Base-by-base conservation (phyloP, 1,284 basidiomycete genomes). In the Phlebopus sp. region DNA sequence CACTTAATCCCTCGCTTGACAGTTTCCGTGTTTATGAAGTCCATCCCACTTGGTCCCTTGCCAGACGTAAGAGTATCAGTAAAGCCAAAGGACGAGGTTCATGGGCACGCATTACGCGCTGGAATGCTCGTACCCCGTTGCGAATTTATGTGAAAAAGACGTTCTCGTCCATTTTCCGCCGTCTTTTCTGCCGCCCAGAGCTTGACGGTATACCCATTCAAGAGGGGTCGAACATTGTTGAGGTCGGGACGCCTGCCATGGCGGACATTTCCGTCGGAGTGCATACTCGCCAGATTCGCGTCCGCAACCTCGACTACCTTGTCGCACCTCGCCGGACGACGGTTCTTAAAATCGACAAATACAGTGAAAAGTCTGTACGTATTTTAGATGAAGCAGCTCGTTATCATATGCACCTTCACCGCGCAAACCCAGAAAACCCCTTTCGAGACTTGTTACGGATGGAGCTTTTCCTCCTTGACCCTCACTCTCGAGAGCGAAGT, bases 31-130 rank as follows among this genome's bases (percentile, higher is more conserved):
- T 77, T 14, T 68, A 70, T 32, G 75, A 78, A 48, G 75, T 82
- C 3, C 69, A 78, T 44, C 68, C 80, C 3, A 80, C 81, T 1
- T 83, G 76, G 77, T 82, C 75, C 49, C 66, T 77, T 43, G 78
- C 75, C 27, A 69, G 71, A 48, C 60, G 71, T 30, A 76, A 62
- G 55, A 69, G 23, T 58, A 60, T 42, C 51, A 66, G 55, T 55
- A 53, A 52, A 59, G 21, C 52, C 69, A 38, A 71, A 66, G 21
- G 67, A 55, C 47, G 63, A 62, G 46, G 66, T 31, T 77, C 74
- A 25, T 85, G 81, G 78, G 83, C 79, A 35, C 74, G 73, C 37
- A 70, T 84, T 43, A 71, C 69, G 17, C 71, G 70, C 11, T 81
- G 79, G 78, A 81, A 81, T 55, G 75, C 76, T 54, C 69, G 68